A percentile compares a stretch with the other conserved stretches of the same genome.
These are phyloP conservation scores for Neurospora intermedia DNA, from an alignment of 495 filamentous ascomycete species.

Conservation along the genomic window DNA sequence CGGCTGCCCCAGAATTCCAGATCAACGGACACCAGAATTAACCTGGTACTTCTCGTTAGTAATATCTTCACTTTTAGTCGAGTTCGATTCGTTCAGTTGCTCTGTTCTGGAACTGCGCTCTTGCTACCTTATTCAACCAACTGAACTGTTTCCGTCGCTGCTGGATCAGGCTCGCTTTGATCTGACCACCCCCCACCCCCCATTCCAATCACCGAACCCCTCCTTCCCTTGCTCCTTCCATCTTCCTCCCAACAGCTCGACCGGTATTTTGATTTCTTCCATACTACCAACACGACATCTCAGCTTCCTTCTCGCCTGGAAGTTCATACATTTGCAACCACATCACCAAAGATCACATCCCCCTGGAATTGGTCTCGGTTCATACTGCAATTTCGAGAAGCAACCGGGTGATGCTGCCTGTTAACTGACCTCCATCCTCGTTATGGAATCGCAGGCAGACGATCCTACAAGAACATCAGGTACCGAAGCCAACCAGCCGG, in stretches of 20 bases:
- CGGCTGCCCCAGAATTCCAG: not conserved
- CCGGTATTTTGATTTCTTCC: not conserved
- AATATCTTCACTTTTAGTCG: not conserved
- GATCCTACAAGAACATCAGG: slow-evolving; percentile 3
- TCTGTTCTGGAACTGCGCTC: not conserved
- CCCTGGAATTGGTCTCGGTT: not conserved
- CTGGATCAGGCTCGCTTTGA: not conserved
- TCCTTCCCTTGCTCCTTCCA: not conserved
- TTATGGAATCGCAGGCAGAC: slow-evolving; percentile 34
- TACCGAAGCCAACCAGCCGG: slow-evolving; percentile 1
- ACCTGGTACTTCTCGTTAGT: not conserved
- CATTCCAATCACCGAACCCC: not conserved
- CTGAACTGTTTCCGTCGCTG: not conserved
- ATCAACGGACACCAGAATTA: not conserved
- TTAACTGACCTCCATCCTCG: slow-evolving; percentile 13
- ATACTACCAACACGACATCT: not conserved
- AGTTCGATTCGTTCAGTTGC: not conserved
- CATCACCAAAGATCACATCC: not conserved
- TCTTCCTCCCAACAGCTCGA: not conserved
- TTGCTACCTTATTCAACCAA: not conserved
- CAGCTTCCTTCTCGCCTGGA: not conserved
- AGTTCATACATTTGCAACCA: not conserved
- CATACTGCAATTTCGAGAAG: not conserved
- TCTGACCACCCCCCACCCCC: not conserved
- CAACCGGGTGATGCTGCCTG: not conserved